Percentiles rank a stretch among this genome's conserved stretches.
phyloP scores from a whole-genome alignment of 176 grass and related monocot genomes.

The Carex myosuroides region DNA sequence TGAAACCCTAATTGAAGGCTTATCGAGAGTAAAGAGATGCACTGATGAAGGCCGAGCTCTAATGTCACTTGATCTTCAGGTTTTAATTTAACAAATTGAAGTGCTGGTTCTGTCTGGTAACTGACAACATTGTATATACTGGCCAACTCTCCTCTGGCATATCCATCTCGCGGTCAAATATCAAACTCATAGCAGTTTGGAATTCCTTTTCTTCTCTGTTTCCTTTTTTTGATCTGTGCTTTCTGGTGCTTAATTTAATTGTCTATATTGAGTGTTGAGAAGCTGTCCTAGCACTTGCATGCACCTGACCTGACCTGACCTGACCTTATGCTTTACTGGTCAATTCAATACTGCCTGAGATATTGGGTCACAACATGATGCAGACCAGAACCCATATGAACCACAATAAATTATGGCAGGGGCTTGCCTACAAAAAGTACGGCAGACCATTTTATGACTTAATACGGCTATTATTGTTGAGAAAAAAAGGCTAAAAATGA shows the following conservation, averaged over 20 bases:
- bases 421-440: not conserved
- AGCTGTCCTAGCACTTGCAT: not conserved
- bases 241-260: not conserved
- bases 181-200: not conserved
- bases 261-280: not conserved
- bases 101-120: not conserved
- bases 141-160: not conserved
- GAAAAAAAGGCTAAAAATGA: slow-evolving; percentile 9
- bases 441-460: not conserved
- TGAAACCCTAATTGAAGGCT: slow-evolving; percentile 87
- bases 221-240: not conserved
- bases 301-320: not conserved
- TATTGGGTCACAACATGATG: not conserved
- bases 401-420: not conserved
- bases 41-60: slow-evolving; percentile 91
- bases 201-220: not conserved
- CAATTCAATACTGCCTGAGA: not conserved
- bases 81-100: slow-evolving; percentile 11
- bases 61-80: slow-evolving; percentile 99
- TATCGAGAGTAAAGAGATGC: slow-evolving; percentile 93
- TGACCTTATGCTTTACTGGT: not conserved
- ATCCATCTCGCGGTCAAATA: not conserved
- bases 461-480: not conserved
- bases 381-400: not conserved
- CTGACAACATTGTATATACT: not conserved